A percentile compares a stretch with the other conserved stretches of the same genome.
These are phyloP conservation scores for Yamadazyma songkhlaensis DNA, from an alignment of 1,139 yeast genomes.

Conservation along the genomic window DNA sequence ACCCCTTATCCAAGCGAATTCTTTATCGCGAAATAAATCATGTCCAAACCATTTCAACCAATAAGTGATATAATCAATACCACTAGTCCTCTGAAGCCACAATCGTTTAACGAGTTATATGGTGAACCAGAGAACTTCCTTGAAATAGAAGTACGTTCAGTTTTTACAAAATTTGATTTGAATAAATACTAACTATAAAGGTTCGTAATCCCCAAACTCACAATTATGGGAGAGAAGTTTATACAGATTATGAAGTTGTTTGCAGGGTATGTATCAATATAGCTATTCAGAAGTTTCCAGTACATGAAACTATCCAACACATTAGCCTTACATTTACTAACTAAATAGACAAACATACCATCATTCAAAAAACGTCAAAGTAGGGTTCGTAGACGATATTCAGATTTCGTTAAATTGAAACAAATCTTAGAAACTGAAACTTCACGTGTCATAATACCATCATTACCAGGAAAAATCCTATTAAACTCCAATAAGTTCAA, in stretches of 20 bases:
- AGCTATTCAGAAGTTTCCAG: too few species aligned
- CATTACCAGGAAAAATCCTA: constrained; percentile 80
- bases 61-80: constrained; percentile 44
- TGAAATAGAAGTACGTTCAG: constrained; percentile 77
- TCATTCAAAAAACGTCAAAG: constrained; percentile 69
- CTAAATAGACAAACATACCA: constrained; percentile 69
- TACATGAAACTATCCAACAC: too few species aligned
- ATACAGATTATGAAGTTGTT: constrained; percentile 87
- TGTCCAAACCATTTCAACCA: constrained; percentile 47
- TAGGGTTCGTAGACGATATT: constrained; percentile 79
- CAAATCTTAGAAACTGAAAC: constrained; percentile 73
- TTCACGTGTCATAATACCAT: constrained; percentile 77
- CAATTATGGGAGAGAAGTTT: constrained; percentile 64
- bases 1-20: neutral
- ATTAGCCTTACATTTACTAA: too few species aligned
- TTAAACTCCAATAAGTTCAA: constrained; percentile 71
- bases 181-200: constrained; percentile 13
- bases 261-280: constrained; percentile 45
- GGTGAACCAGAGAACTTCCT: constrained; percentile 94
- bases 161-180: neutral
- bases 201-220: constrained; percentile 72
- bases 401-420: constrained; percentile 83
- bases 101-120: constrained; percentile 77
- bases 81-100: constrained; percentile 45
- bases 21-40: constrained; percentile 9